A percentile compares a stretch with the other conserved stretches of the same genome.
Conservation (phyloP, 1,284 basidiomycete species). For the Boletellus deceptivus region DNA sequence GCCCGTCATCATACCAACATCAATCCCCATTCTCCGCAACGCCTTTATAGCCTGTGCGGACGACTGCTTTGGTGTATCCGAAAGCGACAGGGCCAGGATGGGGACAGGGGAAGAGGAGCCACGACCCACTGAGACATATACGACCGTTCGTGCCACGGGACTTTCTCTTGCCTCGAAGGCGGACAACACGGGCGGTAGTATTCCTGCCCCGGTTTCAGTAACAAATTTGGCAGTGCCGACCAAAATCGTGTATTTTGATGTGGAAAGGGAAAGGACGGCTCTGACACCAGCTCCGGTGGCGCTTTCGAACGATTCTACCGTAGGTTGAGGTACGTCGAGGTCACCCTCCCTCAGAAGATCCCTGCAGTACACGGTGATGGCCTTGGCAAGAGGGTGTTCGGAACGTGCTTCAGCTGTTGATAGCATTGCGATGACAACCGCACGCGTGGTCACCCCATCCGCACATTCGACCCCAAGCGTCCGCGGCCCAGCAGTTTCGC, state of each 20-base stretch:
- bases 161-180: constrained; percentile 70
- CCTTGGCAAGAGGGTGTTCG: constrained; percentile 95
- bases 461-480: constrained; percentile 52
- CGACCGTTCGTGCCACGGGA: constrained; percentile 74
- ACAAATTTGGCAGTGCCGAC: constrained; percentile 78
- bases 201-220: constrained; percentile 46
- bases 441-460: constrained; percentile 60
- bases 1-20: constrained; percentile 90
- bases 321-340: constrained; percentile 37
- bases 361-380: constrained; percentile 81
- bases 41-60: constrained; percentile 79
- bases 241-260: constrained; percentile 54
- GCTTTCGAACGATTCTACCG: constrained; percentile 76
- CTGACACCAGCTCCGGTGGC: constrained; percentile 88
- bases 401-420: constrained; percentile 87
- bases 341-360: constrained; percentile 51
- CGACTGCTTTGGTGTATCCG: constrained; percentile 82
- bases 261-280: constrained; percentile 54
- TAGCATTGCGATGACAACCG: constrained; percentile 76
- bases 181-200: constrained; percentile 57
- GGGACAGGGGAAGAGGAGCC: constrained; percentile 44
- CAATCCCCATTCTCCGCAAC: constrained; percentile 82
- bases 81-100: constrained; percentile 72
- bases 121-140: constrained; percentile 69
- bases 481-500: constrained; percentile 36